Percentiles rank a stretch among this genome's conserved stretches.
Evolutionary conservation across 2,329 filamentous ascomycete genomes (phyloP).

Genomic region (Ceratocystis alfenasii): DNA sequence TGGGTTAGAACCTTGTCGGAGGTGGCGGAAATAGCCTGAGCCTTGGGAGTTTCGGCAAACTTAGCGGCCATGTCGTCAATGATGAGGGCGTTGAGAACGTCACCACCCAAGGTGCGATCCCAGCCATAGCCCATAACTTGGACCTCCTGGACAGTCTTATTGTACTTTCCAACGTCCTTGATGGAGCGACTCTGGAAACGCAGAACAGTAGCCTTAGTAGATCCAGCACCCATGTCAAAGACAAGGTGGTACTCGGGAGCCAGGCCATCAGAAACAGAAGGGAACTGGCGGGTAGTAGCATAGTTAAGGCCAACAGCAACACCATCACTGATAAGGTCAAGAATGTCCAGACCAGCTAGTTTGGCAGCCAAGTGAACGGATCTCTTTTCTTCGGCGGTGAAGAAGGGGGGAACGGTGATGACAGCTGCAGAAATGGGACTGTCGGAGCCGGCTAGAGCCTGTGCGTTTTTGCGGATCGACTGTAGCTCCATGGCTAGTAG

Average conservation of each 20-base stretch:
- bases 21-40: constrained; percentile 52
- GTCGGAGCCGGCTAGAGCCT: constrained; percentile 65
- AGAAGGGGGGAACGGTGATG: constrained; percentile 82
- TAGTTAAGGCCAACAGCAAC: constrained; percentile 91
- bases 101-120: constrained; percentile 82
- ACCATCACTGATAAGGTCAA: constrained; percentile 78
- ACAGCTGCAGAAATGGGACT: constrained; percentile 67
- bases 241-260: constrained; percentile 87
- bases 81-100: constrained; percentile 76
- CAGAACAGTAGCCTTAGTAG: constrained; percentile 77
- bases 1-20: constrained; percentile 55
- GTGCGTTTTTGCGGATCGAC: constrained; percentile 80
- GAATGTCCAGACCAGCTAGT: constrained; percentile 74
- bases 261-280: constrained; percentile 65
- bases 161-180: constrained; percentile 84
- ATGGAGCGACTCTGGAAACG: constrained; percentile 79
- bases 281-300: constrained; percentile 81
- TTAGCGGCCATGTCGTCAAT: constrained; percentile 77
- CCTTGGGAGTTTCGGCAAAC: constrained; percentile 58
- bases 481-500: constrained; percentile 91
- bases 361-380: constrained; percentile 75
- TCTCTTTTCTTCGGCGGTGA: constrained; percentile 78
- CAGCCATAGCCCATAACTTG: constrained; percentile 75
- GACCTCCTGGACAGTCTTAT: constrained; percentile 96
- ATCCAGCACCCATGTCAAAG: constrained; percentile 96